Conservation (phyloP, 225 moss, liverwort and hornwort species). For the Anthoceros angustus region DNA sequence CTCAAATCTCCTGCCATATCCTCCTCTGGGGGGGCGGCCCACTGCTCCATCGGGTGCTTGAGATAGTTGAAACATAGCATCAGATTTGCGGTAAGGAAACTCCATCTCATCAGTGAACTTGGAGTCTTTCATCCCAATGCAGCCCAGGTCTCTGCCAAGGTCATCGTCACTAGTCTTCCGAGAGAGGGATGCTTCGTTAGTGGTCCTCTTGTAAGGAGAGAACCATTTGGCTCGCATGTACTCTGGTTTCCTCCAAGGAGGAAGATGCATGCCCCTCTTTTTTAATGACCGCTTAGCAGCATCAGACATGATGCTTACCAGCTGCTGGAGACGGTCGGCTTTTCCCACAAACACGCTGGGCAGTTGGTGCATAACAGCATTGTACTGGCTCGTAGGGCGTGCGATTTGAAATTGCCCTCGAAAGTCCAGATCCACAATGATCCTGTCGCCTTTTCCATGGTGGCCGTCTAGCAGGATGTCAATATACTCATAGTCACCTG, state of each 20-base stretch:
- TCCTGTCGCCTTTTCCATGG: slow-evolving; percentile 23
- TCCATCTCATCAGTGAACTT: no score
- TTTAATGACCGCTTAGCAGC: slow-evolving; percentile 44
- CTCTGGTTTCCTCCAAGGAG: slow-evolving; percentile 66
- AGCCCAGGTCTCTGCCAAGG: no score
- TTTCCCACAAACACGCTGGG: slow-evolving; percentile 63
- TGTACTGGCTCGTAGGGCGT: slow-evolving; percentile 43
- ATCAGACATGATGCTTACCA: slow-evolving; percentile 53
- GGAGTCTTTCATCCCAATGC: no score
- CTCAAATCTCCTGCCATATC: no score
- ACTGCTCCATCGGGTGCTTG: no score
- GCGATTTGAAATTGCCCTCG: slow-evolving; percentile 65
- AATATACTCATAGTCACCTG: slow-evolving; percentile 69
- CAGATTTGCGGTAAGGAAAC: no score
- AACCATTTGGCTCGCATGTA: slow-evolving; percentile 69
- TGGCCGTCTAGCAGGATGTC: slow-evolving; percentile 35
- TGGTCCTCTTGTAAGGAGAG: slow-evolving; percentile 28
- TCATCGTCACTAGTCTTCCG: neutral
- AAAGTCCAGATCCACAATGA: slow-evolving; percentile 64
- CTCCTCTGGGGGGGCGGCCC: no score
- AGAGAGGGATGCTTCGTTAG: slow-evolving; percentile 14
- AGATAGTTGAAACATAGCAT: no score
- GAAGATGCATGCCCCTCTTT: slow-evolving; percentile 57
- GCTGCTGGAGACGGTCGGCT: slow-evolving; percentile 35
- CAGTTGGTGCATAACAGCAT: slow-evolving; percentile 33